A percentile compares a stretch with the other conserved stretches of the same genome.
phyloP scores from a whole-genome alignment of 257 asterid species.

The Salvia miltiorrhiza region DNA sequence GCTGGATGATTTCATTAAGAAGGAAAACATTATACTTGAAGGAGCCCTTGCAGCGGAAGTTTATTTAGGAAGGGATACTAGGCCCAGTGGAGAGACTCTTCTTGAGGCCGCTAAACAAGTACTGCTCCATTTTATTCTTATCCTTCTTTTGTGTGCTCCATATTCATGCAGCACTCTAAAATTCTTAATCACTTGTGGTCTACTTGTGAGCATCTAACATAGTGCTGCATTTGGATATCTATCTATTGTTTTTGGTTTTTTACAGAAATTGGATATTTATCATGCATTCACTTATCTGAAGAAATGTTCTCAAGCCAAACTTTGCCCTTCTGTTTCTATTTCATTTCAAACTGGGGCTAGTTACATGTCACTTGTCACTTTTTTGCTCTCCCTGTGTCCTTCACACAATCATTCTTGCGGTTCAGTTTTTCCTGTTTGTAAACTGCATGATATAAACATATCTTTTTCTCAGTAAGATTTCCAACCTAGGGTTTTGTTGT shows the following conservation, averaged over 20 bases:
- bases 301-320: not conserved
- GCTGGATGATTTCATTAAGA: constrained; percentile 58
- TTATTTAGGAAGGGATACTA: constrained; percentile 81
- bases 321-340: not conserved
- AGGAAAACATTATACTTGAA: constrained; percentile 56
- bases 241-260: not conserved
- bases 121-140: constrained; percentile 18
- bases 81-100: constrained; percentile 87
- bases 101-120: constrained; percentile 78
- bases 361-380: not conserved
- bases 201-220: not conserved
- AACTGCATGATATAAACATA: not conserved
- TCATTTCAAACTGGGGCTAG: not conserved
- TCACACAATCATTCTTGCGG: not conserved
- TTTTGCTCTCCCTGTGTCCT: not conserved
- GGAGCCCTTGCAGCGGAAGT: constrained; percentile 48
- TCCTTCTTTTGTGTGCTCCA: not conserved
- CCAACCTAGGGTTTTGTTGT: not conserved
- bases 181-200: not conserved
- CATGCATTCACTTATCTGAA: not conserved
- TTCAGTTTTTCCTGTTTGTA: not conserved
- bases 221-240: constrained; percentile 10
- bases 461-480: not conserved
- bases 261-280: not conserved
- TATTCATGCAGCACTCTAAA: not conserved